These are phyloP conservation scores for Ceratobasidium theobromae DNA, from an alignment of 1,284 basidiomycete genomes.

Conservation along the genomic window DNA sequence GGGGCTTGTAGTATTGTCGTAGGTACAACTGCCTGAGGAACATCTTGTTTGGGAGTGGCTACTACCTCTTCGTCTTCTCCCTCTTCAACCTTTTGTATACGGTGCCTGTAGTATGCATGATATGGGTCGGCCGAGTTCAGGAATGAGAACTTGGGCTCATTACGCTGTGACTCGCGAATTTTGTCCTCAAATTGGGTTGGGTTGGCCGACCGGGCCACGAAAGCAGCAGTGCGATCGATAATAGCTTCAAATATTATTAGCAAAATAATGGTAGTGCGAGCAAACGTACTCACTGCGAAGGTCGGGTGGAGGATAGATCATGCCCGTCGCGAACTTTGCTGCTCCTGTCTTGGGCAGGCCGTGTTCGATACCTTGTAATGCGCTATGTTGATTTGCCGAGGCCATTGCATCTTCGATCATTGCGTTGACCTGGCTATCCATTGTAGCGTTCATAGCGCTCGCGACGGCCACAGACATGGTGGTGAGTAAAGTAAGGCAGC, in stretches of 20 bases:
- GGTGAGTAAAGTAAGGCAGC: conserved; percentile 35
- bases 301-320: conserved; percentile 90
- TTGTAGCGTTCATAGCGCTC: conserved; percentile 43
- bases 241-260: conserved; percentile 59
- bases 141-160: conserved; percentile 96
- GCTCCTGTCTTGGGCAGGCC: conserved; percentile 41
- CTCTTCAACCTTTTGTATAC: conserved; percentile 73
- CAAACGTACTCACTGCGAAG: conserved; percentile 71
- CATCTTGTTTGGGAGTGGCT: conserved; percentile 47
- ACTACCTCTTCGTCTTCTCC: conserved; percentile 72
- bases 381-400: conserved; percentile 32
- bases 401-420: conserved; percentile 36
- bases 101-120: conserved; percentile 93
- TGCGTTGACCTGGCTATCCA: conserved; percentile 36
- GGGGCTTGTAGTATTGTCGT: conserved; percentile 30
- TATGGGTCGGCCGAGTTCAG: conserved; percentile 93
- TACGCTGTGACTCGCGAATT: conserved; percentile 90
- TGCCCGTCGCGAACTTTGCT: conserved; percentile 66
- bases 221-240: conserved; percentile 94
- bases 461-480: conserved; percentile 45
- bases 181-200: conserved; percentile 91
- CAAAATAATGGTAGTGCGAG: conserved; percentile 12
- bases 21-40: conserved; percentile 33
- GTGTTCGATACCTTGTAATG: conserved; percentile 36
- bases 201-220: conserved; percentile 88